Percentiles rank a stretch among this genome's conserved stretches.
These are phyloP conservation scores for Cladosporium sp. DNA, from an alignment of 2,329 filamentous ascomycete genomes.

Conservation along the genomic window DNA sequence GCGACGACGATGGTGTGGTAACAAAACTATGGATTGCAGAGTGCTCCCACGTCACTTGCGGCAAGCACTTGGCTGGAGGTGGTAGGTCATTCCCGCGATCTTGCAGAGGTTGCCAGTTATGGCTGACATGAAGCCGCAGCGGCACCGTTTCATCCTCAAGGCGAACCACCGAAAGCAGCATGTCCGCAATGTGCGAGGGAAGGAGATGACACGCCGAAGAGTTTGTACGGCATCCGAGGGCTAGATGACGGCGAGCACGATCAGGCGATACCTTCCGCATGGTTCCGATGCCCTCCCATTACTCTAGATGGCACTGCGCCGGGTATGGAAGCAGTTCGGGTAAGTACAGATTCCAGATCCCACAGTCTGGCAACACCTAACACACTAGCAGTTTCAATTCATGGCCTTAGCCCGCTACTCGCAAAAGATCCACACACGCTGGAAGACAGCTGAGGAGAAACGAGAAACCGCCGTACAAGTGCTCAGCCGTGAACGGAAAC, in stretches of 20 bases:
- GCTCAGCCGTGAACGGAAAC: constrained; percentile 23
- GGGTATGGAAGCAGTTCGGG: constrained; percentile 40
- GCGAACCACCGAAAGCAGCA: constrained; percentile 36
- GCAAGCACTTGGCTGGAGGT: constrained; percentile 44
- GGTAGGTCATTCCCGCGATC: constrained; percentile 33
- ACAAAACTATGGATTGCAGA: constrained; percentile 44
- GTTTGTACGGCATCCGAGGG: constrained; percentile 44
- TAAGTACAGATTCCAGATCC: constrained; percentile 22
- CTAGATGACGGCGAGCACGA: constrained; percentile 39
- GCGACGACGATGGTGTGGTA: constrained; percentile 34
- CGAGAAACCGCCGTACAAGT: constrained; percentile 19
- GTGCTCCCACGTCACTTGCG: constrained; percentile 48
- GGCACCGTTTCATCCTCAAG: constrained; percentile 41
- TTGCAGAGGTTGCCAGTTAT: neutral
- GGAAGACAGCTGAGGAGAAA: constrained; percentile 21
- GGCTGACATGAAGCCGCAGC: constrained; percentile 28
- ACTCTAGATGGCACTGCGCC: constrained; percentile 33
- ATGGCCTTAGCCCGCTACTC: constrained; percentile 32
- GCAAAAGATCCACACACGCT: constrained; percentile 21
- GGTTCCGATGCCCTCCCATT: constrained; percentile 43
- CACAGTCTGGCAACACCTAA: neutral
- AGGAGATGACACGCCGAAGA: constrained; percentile 31
- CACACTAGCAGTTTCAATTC: constrained; percentile 44
- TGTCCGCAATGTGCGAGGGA: constrained; percentile 42
- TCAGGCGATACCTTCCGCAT: constrained; percentile 37